phyloP scores from a whole-genome alignment of 2,329 filamentous ascomycete species.

The Venturia pyrina region DNA sequence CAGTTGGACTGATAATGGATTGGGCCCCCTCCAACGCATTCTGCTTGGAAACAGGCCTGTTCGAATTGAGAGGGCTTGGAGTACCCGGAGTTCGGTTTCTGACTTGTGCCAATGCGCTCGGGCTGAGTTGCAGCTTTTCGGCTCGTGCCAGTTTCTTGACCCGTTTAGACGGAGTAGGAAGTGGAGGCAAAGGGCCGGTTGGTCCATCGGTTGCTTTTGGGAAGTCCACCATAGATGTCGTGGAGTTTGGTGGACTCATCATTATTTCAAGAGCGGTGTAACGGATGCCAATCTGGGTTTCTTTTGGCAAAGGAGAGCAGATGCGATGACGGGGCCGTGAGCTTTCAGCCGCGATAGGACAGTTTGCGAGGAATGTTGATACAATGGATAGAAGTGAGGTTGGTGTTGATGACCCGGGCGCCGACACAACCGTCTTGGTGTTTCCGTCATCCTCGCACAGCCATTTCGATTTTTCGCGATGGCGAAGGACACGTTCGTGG shows the following conservation, averaged over 20 bases:
- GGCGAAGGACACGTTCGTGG: not conserved
- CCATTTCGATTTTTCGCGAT: not conserved
- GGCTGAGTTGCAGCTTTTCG: not conserved
- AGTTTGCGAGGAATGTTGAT: not conserved
- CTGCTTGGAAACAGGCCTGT: not conserved
- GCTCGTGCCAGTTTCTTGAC: not conserved
- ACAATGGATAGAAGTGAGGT: not conserved
- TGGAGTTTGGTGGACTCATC: not conserved
- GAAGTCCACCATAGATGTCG: not conserved
- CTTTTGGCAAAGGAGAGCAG: not conserved
- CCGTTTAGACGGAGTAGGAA: not conserved
- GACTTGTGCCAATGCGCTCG: not conserved
- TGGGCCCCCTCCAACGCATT: not conserved
- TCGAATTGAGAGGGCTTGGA: not conserved
- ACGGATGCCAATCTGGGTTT: not conserved
- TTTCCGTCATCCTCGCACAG: not conserved
- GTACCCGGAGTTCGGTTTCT: not conserved
- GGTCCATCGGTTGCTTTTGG: not conserved
- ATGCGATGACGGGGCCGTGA: not conserved
- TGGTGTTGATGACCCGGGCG: not conserved
- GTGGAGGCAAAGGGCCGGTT: not conserved
- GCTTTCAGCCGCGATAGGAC: not conserved
- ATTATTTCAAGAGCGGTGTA: not conserved
- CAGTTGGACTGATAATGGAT: not conserved
- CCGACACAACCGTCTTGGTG: not conserved